phyloP scores from a whole-genome alignment of 2,329 filamentous ascomycete species.

The Blastomyces parvus region DNA sequence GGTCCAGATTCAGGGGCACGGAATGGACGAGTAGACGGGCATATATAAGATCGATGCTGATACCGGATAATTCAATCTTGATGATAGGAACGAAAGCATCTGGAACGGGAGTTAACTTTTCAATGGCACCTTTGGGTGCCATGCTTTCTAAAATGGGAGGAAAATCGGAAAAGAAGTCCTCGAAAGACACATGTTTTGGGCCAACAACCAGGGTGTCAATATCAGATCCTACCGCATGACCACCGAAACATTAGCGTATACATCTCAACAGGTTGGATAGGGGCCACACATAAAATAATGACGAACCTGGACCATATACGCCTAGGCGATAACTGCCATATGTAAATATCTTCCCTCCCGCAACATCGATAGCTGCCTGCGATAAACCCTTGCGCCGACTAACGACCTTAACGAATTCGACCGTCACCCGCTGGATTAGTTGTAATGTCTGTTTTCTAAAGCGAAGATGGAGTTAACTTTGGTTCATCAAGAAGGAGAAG shows the following conservation, averaged over 20 bases:
- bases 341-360: conserved; percentile 86
- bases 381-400: conserved; percentile 65
- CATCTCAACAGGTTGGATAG: background rate
- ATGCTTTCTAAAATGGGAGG: conserved; percentile 68
- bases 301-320: conserved; percentile 69
- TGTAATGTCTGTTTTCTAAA: conserved; percentile 60
- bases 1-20: conserved; percentile 60
- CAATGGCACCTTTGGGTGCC: conserved; percentile 68
- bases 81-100: conserved; percentile 96
- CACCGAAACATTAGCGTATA: background rate
- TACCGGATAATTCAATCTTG: conserved; percentile 82
- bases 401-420: conserved; percentile 79
- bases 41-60: conserved; percentile 93
- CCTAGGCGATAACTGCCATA: conserved; percentile 93
- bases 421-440: conserved; percentile 66
- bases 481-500: background rate
- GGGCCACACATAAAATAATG: background rate
- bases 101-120: conserved; percentile 72
- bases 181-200: conserved; percentile 76
- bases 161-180: conserved; percentile 88
- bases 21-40: conserved; percentile 63
- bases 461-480: background rate
- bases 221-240: conserved; percentile 61
- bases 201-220: conserved; percentile 93
- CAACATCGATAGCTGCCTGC: conserved; percentile 66